A percentile compares a stretch with the other conserved stretches of the same genome.
Conservation (phyloP, 164 flowering plant species). For the Stephania yunnanensis region DNA sequence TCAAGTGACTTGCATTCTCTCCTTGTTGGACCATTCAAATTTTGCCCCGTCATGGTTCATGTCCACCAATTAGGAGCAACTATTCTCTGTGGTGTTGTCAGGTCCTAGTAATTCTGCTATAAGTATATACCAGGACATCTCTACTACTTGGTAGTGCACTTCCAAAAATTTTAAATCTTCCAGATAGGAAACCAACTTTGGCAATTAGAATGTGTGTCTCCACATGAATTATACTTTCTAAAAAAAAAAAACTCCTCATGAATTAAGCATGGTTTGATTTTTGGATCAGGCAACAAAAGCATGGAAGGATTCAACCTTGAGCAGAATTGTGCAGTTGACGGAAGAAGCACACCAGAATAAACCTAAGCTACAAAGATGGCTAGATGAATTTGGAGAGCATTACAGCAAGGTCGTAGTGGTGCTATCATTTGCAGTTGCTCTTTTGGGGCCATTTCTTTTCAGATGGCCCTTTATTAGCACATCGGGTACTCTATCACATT, state of each 20-base stretch:
- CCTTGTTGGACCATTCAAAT: too few species aligned
- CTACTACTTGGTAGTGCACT: too few species aligned
- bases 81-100: too few species aligned
- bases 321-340: conserved; percentile 80
- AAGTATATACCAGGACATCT: too few species aligned
- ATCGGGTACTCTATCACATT: conserved; percentile 47
- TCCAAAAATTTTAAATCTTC: not conserved
- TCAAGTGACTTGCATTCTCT: too few species aligned
- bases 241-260: too few species aligned
- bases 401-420: conserved; percentile 89
- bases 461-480: conserved; percentile 90
- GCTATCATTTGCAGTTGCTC: conserved; percentile 70
- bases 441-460: conserved; percentile 85
- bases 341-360: conserved; percentile 91
- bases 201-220: not conserved
- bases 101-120: too few species aligned
- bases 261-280: not conserved
- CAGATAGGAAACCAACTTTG: not conserved
- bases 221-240: not conserved
- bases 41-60: too few species aligned
- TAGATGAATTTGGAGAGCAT: conserved; percentile 92
- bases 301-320: conserved; percentile 90
- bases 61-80: too few species aligned
- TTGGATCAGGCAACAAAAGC: conserved; percentile 66
- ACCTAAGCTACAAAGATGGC: conserved; percentile 96